Evolutionary conservation across 2,329 filamentous ascomycete species (phyloP).

Genomic region (Arthrobotrys megalospora): DNA sequence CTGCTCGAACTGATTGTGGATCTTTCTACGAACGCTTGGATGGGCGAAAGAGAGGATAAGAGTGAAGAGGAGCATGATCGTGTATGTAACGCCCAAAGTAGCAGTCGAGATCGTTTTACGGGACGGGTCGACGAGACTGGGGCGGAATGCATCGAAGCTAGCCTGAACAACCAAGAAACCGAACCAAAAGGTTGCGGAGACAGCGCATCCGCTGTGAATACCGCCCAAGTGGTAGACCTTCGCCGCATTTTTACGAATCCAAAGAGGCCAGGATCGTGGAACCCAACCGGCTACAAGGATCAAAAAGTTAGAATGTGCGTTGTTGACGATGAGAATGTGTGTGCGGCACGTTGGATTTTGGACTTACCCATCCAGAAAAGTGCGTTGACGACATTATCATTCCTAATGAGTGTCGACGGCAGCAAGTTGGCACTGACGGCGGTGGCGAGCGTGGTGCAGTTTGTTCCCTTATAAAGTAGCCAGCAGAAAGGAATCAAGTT

Average conservation of each 20-base stretch:
- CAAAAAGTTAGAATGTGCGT: conserved; percentile 42
- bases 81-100: conserved; percentile 73
- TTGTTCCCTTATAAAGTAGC: conserved; percentile 53
- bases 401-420: conserved; percentile 70
- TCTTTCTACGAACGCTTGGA: conserved; percentile 75
- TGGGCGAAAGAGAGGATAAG: conserved; percentile 76
- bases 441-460: conserved; percentile 51
- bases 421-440: conserved; percentile 68
- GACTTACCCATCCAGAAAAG: conserved; percentile 68
- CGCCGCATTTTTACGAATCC: conserved; percentile 69
- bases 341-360: conserved; percentile 50
- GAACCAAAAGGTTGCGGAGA: conserved; percentile 71
- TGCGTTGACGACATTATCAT: conserved; percentile 72
- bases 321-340: conserved; percentile 63
- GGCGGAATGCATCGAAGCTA: conserved; percentile 63
- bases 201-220: conserved; percentile 71
- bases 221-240: conserved; percentile 73
- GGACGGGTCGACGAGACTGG: conserved; percentile 60
- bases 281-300: conserved; percentile 66
- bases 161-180: conserved; percentile 67
- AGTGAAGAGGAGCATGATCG: conserved; percentile 74
- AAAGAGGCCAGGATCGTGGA: conserved; percentile 69
- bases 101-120: conserved; percentile 64
- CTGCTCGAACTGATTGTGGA: conserved; percentile 80
- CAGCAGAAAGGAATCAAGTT: conserved; percentile 65